Evolutionary conservation across 805 yeast genomes (phyloP), one percentile per base, ranked within the genome.

Genomic region (Grigorovia jiainica): DNA sequence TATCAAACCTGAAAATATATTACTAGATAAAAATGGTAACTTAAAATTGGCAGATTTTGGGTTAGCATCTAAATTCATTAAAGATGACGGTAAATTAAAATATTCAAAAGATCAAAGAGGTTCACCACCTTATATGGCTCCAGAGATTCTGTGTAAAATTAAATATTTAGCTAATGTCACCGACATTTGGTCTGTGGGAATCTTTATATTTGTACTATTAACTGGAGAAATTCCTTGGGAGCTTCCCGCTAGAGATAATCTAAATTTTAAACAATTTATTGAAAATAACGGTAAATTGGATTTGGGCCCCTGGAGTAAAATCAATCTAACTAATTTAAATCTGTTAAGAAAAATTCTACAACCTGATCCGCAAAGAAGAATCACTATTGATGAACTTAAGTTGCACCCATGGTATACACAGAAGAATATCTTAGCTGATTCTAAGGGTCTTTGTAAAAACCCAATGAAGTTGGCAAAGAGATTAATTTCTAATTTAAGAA

Each of bases 31-130:
- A 19, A 58, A 66, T 24, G 87, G 89, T 3, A 80, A 82, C 54
- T 57, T 83, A 53, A 80, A 82, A 50, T 60, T 82, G n/a, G 79
- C 86, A 0, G 92, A 82, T 60, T 82, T 83, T 61, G 92, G 92
- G 0, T 61, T 83, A 13, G 87, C 89, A 7, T 71, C 78, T 24
- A 75, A 77, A 7, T 80, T 71, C 52, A 69, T 64, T 47, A 71
- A 72, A 34, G 68, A 64, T 31, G 65, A 64, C 41, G 82, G 82
- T 2, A 57, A 67, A 4, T 66, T 64, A 38, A 58, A 78, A 43
- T 42, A 67, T 37, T 70, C 78, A 32, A 56, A 61, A 19, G 72
- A 78, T 23, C 71, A 80, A 25, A 75, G 87, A 58, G 83, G 90
- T 0, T 78, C 84, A 1, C 82, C 85, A 1, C 89, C 87, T 5